Conservation (phyloP, 768 basidiomycete species). For the Phanerochaete sordida region DNA sequence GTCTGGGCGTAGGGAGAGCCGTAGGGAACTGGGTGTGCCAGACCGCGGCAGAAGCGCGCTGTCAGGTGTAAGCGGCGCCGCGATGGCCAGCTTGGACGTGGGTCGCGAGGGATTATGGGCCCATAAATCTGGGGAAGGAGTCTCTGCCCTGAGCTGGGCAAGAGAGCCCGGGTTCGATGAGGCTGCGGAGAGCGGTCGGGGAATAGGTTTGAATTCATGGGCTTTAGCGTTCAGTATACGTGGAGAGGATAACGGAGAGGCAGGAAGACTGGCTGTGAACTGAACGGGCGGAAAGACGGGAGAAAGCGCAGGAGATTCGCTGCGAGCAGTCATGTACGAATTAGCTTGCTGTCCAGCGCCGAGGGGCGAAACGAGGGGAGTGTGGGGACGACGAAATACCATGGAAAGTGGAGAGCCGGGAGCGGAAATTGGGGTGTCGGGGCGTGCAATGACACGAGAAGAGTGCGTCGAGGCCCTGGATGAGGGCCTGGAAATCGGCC, state of each 20-base stretch:
- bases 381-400: conserved; percentile 76
- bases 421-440: conserved; percentile 73
- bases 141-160: conserved; percentile 57
- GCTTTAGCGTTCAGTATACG: conserved; percentile 88
- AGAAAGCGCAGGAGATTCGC: conserved; percentile 58
- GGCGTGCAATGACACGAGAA: conserved; percentile 56
- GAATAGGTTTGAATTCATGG: conserved; percentile 82
- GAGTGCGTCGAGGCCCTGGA: conserved; percentile 76
- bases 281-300: conserved; percentile 67
- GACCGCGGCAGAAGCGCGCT: conserved; percentile 48
- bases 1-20: conserved; percentile 56
- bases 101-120: conserved; percentile 66
- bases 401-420: conserved; percentile 75
- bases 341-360: conserved; percentile 41
- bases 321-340: conserved; percentile 55
- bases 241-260: conserved; percentile 83
- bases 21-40: conserved; percentile 67
- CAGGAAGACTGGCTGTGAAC: conserved; percentile 76
- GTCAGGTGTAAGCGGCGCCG: conserved; percentile 83
- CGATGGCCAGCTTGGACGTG: conserved; percentile 86
- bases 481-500: conserved; percentile 77
- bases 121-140: conserved; percentile 91
- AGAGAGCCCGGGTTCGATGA: conserved; percentile 57
- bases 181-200: conserved; percentile 73
- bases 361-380: conserved; percentile 73